Evolutionary conservation across 768 basidiomycete species (phyloP), one percentile per base, ranked within the genome.

Genomic region (Auriscalpium vulgare): DNA sequence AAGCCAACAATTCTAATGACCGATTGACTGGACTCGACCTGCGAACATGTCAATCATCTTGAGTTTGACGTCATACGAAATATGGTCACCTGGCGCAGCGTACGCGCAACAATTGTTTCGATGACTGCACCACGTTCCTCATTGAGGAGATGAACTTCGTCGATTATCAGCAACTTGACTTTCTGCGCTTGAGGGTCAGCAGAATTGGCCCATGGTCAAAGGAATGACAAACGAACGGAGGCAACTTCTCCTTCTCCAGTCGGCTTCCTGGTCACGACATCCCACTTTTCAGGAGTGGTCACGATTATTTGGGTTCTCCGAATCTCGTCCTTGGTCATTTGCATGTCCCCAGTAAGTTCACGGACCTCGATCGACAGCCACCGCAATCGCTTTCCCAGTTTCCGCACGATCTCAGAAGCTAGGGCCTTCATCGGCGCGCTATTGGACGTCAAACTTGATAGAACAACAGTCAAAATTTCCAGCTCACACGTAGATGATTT

Each of bases 201-300:
- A 29, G 37, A 29, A 29, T 35, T 17, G 38, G 19, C 17, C 37
- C 19, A 14, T 9, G 35, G 16, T 34, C 23, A 13, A 56, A 14
- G 19, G 14, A 34, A 13, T 11, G 37, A 55, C 46, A 14, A 8
- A 68, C 87, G 55, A 59, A 95, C 95, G 51, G 91, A 87, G 37
- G 91, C 91, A n/a, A 98, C 75, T 67, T 98, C 95, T 11, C 94
- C 95, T 72, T 98, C 97, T 8, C 95, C 94, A 1, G 89, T 93
- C 1, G 95, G 93, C 68, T 97, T 98, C 59, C 97, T 76, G 9
- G 97, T 99, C 3, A 99, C 97, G 0, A 99, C 97, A 62, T 98
- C 97, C 97, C 97, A 99, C 69, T 99, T 99, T 69, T 99, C 97
- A 0, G 97, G 97, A 1, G 97, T 99, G 2, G 97, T 99, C 8